Evolutionary conservation across 1,284 basidiomycete species (phyloP).

Genomic region (Phlebopus sp.): DNA sequence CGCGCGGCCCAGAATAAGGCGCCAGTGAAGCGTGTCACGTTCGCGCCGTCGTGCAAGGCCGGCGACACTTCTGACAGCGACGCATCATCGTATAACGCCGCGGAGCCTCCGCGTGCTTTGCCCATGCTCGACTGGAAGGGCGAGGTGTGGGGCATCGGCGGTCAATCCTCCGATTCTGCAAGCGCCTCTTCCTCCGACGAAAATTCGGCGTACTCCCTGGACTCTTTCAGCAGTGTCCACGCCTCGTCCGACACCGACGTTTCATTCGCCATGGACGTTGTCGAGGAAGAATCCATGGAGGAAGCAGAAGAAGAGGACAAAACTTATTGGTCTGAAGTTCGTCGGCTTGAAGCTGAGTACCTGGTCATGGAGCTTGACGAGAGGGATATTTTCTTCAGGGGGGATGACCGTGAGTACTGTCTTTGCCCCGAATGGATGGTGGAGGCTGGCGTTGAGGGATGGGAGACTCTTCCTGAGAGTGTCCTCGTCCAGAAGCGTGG

Average conservation of each 20-base stretch:
- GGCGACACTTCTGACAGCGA: background rate
- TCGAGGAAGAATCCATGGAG: background rate
- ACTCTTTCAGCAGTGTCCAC: too few species aligned
- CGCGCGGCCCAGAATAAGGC: background rate
- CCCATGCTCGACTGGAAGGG: background rate
- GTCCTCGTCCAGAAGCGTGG: too few species aligned
- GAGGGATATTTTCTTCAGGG: background rate
- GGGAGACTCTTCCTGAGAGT: too few species aligned
- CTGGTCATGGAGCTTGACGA: background rate
- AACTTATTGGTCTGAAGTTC: background rate
- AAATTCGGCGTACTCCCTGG: too few species aligned
- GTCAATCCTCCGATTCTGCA: background rate
- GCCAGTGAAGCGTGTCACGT: background rate
- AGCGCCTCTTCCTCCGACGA: background rate
- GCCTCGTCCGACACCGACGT: too few species aligned
- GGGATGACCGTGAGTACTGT: slow-evolving; percentile 9
- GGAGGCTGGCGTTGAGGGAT: slow-evolving; percentile 20
- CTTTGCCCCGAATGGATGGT: slow-evolving; percentile 29
- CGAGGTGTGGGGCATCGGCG: background rate
- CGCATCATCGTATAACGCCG: background rate
- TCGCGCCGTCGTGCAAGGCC: background rate
- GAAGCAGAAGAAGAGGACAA: slow-evolving; percentile 4
- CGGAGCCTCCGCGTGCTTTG: background rate
- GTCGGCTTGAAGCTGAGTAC: background rate
- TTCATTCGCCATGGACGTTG: too few species aligned